A percentile compares a stretch with the other conserved stretches of the same genome.
These are phyloP conservation scores for Acanthamoeba divionensis DNA, from an alignment of 208 protist species.

Conservation along the genomic window DNA sequence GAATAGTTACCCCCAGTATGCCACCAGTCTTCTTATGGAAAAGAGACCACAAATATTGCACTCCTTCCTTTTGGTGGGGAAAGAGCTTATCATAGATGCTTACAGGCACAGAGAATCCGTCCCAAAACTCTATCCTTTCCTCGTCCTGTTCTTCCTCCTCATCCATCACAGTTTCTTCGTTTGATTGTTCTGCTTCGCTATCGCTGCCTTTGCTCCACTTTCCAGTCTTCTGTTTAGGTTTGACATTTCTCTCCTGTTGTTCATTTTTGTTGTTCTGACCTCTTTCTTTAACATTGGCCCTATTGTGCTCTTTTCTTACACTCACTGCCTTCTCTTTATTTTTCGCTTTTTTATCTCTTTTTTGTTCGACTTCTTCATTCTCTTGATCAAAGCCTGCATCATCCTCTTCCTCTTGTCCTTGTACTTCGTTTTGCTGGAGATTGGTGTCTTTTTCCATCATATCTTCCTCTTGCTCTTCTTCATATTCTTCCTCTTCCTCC, in stretches of 20 bases:
- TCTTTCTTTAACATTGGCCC: not conserved
- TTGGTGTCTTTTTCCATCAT: not conserved
- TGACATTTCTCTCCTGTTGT: not conserved
- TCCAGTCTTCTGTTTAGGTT: not conserved
- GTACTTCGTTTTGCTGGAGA: not conserved
- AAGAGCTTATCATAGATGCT: constrained; percentile 24
- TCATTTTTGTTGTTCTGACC: not conserved
- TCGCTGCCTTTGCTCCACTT: not conserved
- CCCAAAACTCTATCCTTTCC: constrained; percentile 26
- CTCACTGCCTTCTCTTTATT: not conserved
- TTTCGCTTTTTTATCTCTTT: not conserved
- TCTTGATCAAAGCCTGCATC: not conserved
- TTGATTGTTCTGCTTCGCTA: not conserved
- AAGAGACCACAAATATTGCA: constrained; percentile 48
- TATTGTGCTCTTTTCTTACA: not conserved
- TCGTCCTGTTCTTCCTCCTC: not conserved
- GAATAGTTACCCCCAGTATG: constrained; percentile 18
- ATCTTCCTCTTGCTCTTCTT: not conserved
- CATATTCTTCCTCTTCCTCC: not conserved
- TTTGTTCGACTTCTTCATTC: not conserved
- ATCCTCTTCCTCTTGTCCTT: not conserved
- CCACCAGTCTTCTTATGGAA: constrained; percentile 44
- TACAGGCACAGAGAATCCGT: constrained; percentile 8
- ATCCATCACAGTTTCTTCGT: not conserved
- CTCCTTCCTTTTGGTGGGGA: not conserved